Percentiles rank a stretch among this genome's conserved stretches.
phyloP scores from a whole-genome alignment of 768 basidiomycete genomes.

The Mycena vitilis region DNA sequence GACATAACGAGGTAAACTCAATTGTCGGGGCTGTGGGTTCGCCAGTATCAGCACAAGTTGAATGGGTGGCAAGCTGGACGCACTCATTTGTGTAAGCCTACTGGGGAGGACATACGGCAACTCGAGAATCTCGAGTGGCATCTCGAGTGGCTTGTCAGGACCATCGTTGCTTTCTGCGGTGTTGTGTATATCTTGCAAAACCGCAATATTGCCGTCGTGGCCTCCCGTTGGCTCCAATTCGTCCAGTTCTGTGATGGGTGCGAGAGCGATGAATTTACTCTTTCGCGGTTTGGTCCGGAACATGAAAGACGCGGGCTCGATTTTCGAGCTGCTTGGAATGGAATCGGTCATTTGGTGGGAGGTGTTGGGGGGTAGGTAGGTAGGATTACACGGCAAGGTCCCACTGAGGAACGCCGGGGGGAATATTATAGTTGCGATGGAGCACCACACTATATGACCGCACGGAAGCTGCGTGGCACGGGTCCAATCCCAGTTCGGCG shows the following conservation, averaged over 20 bases:
- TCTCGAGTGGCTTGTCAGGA: background rate
- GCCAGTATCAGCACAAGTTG: background rate
- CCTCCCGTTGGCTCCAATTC: background rate
- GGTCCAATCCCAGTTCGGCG: background rate
- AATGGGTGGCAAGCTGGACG: background rate
- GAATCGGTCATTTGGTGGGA: background rate
- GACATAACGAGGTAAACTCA: constrained; percentile 14
- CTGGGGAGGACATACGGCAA: background rate
- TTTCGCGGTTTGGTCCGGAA: background rate
- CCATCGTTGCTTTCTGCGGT: background rate
- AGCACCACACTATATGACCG: constrained; percentile 14
- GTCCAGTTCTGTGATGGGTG: constrained; percentile 23
- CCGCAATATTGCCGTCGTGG: background rate
- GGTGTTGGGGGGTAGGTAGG: no score
- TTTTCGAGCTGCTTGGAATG: background rate
- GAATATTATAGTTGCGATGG: background rate
- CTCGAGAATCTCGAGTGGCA: background rate
- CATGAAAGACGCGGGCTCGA: background rate
- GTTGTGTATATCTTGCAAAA: background rate
- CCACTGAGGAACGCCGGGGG: no score
- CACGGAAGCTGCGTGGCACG: constrained; percentile 1
- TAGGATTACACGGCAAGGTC: no score
- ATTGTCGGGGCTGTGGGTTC: constrained; percentile 16
- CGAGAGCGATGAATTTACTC: background rate
- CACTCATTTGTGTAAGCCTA: constrained; percentile 1